Evolutionary conservation across 805 yeast genomes (phyloP), one percentile per base, ranked within the genome.

Genomic region (Kockiozyma suomiensis): DNA sequence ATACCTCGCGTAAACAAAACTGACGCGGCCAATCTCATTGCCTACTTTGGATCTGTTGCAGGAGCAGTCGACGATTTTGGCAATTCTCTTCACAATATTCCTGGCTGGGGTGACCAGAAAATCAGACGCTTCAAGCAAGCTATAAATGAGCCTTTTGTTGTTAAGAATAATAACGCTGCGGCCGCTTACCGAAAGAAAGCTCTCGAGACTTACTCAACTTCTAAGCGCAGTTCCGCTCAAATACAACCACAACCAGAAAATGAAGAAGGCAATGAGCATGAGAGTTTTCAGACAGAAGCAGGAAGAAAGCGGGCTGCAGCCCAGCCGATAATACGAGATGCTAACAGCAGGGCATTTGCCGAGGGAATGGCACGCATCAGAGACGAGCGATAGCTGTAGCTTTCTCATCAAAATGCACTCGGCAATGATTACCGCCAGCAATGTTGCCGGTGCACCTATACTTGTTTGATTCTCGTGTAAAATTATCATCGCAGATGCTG

Each of bases 1-100:
- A 65, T 76, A 12, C 73, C 75, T 7, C 72, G 78, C 5, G 73
- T 77, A 33, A 77, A 76, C 67, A 72, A 70, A 63, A 70, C 72
- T 42, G 78, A 77, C 59, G 76, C 72, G 2, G 59, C 70, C 8
- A 70, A 70, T 19, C 63, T 77, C 25, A 59, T 73, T 2, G 51
- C 69, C 8, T 69, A 67, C 35, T 77, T 67, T 62, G 76, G 77
- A 6, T 68, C 70, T 13, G 52, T 75, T 43, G 52, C 66, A 15
- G 65, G 68, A 21, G 74, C 73, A 10, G 64, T 74, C n/a, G 28
- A 47, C 6, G 71, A 72, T 48, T 65, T 68, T 19, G 69, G 69
- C 23, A 42, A 42, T 15, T 54, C 66, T 37, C 54, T 73, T 4
- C 68, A 65, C 26, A 59, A 57, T 26, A 45, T 73, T 13, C 68